Percentiles rank a stretch among this genome's conserved stretches.
Evolutionary conservation across 768 basidiomycete species (phyloP).

Genomic region (Cystofilobasidium capitatum): DNA sequence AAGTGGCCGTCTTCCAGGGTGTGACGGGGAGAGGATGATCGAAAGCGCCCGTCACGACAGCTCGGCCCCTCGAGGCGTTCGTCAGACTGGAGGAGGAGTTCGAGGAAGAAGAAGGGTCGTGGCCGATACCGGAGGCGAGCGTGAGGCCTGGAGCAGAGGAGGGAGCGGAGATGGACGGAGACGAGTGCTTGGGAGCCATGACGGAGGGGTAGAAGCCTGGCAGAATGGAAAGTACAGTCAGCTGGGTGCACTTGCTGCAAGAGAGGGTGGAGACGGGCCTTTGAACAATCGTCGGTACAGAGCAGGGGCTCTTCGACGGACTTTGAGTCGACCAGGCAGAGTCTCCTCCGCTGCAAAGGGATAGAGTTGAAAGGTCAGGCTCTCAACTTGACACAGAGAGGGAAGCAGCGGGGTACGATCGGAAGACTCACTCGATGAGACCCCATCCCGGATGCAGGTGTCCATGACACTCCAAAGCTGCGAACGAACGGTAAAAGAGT

Average conservation of each 20-base stretch:
- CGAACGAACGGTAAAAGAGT: slow-evolving; percentile 36
- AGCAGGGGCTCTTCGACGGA: slow-evolving; percentile 75
- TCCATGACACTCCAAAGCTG: slow-evolving; percentile 90
- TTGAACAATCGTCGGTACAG: slow-evolving; percentile 85
- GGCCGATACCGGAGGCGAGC: slow-evolving; percentile 13
- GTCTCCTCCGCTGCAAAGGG: slow-evolving; percentile 48
- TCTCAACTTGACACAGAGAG: background rate
- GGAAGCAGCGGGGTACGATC: background rate
- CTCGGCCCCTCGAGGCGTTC: background rate
- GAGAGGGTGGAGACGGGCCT: slow-evolving; percentile 40
- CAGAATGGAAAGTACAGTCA: background rate
- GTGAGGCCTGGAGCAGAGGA: background rate
- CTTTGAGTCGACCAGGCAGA: slow-evolving; percentile 74
- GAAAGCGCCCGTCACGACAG: slow-evolving; percentile 59
- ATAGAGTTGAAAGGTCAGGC: background rate
- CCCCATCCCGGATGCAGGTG: slow-evolving; percentile 73
- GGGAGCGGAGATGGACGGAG: slow-evolving; percentile 8
- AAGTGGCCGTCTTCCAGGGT: slow-evolving; percentile 40
- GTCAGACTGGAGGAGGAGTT: background rate
- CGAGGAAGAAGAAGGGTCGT: background rate
- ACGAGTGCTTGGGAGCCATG: background rate
- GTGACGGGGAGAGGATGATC: slow-evolving; percentile 74
- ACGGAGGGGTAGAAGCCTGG: slow-evolving; percentile 30
- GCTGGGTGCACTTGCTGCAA: background rate
- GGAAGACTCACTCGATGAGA: slow-evolving; percentile 47